Conservation (phyloP, 192 early-diverging fungal genomes). For the Spizellomyces sp. region DNA sequence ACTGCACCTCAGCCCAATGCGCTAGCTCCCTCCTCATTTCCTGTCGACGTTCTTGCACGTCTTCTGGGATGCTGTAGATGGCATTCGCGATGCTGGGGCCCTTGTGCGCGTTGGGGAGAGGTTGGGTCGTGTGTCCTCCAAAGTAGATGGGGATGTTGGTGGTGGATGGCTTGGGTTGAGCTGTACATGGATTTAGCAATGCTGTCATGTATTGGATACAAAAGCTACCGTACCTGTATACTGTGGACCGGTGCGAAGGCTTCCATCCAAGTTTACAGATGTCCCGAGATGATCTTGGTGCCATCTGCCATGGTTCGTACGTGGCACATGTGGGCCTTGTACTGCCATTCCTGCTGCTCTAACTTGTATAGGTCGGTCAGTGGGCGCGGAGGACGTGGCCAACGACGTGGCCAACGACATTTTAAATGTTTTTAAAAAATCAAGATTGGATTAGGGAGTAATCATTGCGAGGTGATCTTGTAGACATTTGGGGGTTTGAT, state of each 20-base stretch:
- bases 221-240: neutral
- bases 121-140: neutral
- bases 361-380: no score
- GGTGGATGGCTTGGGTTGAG: neutral
- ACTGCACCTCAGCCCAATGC: neutral
- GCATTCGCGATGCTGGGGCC: neutral
- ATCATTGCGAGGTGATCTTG: no score
- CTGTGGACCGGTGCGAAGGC: neutral
- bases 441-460: no score
- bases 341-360: no score
- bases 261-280: constrained; percentile 2
- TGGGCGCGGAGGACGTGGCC: no score
- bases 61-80: constrained; percentile 8
- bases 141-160: neutral
- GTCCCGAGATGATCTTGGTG: constrained; percentile 5
- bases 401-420: no score
- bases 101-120: neutral
- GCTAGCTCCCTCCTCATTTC: neutral
- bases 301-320: neutral
- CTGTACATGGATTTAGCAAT: neutral
- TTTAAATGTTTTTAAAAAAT: no score
- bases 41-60: neutral
- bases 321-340: no score
- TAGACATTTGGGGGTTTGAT: no score
- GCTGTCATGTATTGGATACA: neutral